These are phyloP conservation scores for Sequoiadendron giganteum DNA, from an alignment of 75 land plant genomes.

Conservation along the genomic window DNA sequence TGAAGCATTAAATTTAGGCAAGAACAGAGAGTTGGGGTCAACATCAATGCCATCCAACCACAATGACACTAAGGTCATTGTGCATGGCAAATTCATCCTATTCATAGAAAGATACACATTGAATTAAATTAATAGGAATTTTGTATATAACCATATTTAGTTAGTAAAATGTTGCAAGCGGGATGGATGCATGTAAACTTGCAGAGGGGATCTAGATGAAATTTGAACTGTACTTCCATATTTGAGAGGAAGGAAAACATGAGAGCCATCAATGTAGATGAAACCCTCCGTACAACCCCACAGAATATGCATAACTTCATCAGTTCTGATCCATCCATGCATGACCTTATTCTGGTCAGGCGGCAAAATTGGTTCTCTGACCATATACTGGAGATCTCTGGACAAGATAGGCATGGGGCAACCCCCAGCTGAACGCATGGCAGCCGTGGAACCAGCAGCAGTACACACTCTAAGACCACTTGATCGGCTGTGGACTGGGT, in stretches of 20 bases:
- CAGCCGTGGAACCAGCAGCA: conserved; percentile 97
- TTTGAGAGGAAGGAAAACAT: conserved; percentile 47
- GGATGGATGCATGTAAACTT: conserved; percentile 4
- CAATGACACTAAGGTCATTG: background rate
- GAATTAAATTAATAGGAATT: background rate
- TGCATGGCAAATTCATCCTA: background rate
- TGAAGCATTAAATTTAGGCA: background rate
- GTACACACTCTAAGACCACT: conserved; percentile 95
- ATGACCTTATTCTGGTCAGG: conserved; percentile 25
- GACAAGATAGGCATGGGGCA: conserved; percentile 66
- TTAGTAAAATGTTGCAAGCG: background rate
- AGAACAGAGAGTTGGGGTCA: background rate
- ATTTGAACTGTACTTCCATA: conserved; percentile 73
- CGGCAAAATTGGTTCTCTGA: conserved; percentile 85
- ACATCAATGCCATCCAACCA: background rate
- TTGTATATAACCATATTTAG: background rate
- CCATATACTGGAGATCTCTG: conserved; percentile 88
- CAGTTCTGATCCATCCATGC: conserved; percentile 54
- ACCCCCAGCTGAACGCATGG: conserved; percentile 99
- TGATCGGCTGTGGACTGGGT: conserved; percentile 68
- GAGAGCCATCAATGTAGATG: conserved; percentile 88
- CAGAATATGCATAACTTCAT: conserved; percentile 47
- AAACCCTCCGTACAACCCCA: conserved; percentile 77
- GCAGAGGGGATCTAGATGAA: conserved; percentile 33
- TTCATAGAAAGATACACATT: background rate